Evolutionary conservation across 768 basidiomycete species (phyloP).

Genomic region (Scleroderma citrinum): DNA sequence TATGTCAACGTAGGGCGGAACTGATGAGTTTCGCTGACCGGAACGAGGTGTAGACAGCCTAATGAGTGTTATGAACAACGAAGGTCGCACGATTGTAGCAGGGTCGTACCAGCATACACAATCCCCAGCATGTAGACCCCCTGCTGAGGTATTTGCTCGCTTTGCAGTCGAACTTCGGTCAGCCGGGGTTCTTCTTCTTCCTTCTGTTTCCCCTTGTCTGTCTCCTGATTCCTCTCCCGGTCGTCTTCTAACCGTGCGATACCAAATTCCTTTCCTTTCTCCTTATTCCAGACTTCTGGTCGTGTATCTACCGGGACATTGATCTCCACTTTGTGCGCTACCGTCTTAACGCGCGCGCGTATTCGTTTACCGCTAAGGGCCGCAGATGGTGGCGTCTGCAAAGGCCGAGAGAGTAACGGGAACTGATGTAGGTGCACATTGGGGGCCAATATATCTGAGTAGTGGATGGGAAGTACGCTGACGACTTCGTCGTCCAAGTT

Average conservation of each 20-base stretch:
- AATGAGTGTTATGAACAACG: conserved; percentile 20
- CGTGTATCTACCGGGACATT: conserved; percentile 81
- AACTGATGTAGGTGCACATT: conserved; percentile 78
- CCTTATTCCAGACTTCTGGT: conserved; percentile 75
- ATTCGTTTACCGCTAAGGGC: conserved; percentile 68
- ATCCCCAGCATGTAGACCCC: conserved; percentile 74
- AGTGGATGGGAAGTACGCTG: conserved; percentile 64
- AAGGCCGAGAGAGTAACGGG: conserved; percentile 66
- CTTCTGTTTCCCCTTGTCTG: conserved; percentile 34
- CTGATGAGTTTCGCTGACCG: conserved; percentile 74
- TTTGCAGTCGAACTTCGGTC: conserved; percentile 63
- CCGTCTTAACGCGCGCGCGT: conserved; percentile 63
- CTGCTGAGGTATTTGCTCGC: conserved; percentile 62
- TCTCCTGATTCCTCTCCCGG: conserved; percentile 67
- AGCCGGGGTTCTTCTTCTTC: conserved; percentile 58
- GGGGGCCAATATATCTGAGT: conserved; percentile 53
- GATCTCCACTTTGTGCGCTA: conserved; percentile 59
- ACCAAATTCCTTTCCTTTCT: conserved; percentile 62
- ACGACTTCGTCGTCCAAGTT: conserved; percentile 55
- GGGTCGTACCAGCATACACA: conserved; percentile 56
- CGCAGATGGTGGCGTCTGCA: conserved; percentile 76
- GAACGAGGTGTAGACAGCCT: conserved; percentile 72
- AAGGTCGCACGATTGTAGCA: not conserved
- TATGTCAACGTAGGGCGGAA: conserved; percentile 79
- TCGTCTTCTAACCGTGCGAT: conserved; percentile 67